phyloP scores from a whole-genome alignment of 176 grass and related monocot genomes.

The Puya raimondii region DNA sequence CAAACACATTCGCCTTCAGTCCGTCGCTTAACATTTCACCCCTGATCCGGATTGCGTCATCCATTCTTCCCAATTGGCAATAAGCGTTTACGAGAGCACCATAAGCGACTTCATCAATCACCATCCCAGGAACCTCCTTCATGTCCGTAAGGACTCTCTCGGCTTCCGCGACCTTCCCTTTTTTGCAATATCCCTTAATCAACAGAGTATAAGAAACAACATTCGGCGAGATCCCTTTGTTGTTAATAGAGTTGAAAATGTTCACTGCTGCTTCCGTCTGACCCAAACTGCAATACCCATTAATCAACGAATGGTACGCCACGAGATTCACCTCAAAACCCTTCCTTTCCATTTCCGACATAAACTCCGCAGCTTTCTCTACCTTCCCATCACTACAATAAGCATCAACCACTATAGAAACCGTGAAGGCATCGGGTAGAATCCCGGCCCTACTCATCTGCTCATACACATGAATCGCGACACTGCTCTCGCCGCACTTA shows the following conservation, averaged over 20 bases:
- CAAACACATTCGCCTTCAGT: constrained; percentile 52
- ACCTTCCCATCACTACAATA: constrained; percentile 51
- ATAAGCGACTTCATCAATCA: constrained; percentile 52
- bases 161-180: constrained; percentile 49
- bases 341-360: constrained; percentile 50
- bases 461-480: constrained; percentile 37
- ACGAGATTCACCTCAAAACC: constrained; percentile 74
- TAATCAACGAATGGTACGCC: constrained; percentile 60
- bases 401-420: constrained; percentile 62
- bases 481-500: constrained; percentile 31
- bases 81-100: constrained; percentile 69
- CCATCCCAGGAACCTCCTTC: constrained; percentile 26
- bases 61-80: constrained; percentile 57
- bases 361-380: constrained; percentile 29
- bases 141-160: constrained; percentile 44
- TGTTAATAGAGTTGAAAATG: constrained; percentile 30
- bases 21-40: constrained; percentile 45
- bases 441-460: constrained; percentile 40
- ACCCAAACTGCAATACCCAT: constrained; percentile 54
- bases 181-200: constrained; percentile 80
- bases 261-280: constrained; percentile 35
- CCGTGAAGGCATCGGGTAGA: constrained; percentile 54
- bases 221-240: constrained; percentile 48
- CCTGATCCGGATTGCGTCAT: constrained; percentile 46
- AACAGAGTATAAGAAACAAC: constrained; percentile 72